Conservation (phyloP, 805 yeast genomes). For the Jamesozyma spencerorum region DNA sequence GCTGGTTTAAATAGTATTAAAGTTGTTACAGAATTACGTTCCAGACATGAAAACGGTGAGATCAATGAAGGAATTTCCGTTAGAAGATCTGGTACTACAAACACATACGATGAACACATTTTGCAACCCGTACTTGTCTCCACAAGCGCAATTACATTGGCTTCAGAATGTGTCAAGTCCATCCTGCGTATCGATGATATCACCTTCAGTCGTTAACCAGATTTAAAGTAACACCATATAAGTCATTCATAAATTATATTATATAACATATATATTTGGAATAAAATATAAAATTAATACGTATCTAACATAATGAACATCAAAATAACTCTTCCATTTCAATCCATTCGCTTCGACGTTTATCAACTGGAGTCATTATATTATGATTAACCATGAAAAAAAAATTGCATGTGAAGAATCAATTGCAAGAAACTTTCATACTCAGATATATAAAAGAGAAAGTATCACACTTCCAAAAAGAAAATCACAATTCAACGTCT, state of each 20-base stretch:
- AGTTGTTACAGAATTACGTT: slow-evolving; percentile 85
- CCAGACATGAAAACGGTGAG: slow-evolving; percentile 86
- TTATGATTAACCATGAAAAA: background rate
- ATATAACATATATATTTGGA: too few relatives aligned
- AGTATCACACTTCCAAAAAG: too few relatives aligned
- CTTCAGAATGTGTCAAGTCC: slow-evolving; percentile 93
- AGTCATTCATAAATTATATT: too few relatives aligned
- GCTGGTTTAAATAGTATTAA: slow-evolving; percentile 89
- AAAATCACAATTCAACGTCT: too few relatives aligned
- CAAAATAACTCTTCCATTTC: too few relatives aligned
- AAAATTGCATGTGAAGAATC: too few relatives aligned
- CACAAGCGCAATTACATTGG: slow-evolving; percentile 87
- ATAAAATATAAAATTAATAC: too few relatives aligned
- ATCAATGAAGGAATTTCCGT: slow-evolving; percentile 92
- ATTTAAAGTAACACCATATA: too few relatives aligned
- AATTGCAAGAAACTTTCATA: too few relatives aligned
- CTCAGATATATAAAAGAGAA: background rate
- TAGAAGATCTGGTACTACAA: slow-evolving; percentile 85
- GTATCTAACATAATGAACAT: too few relatives aligned
- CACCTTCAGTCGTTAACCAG: slow-evolving; percentile 68
- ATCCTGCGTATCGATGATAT: slow-evolving; percentile 95
- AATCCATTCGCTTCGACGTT: too few relatives aligned
- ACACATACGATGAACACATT: slow-evolving; percentile 88
- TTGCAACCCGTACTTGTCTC: slow-evolving; percentile 93
- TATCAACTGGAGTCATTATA: background rate